A percentile compares a stretch with the other conserved stretches of the same genome.
Conservation (phyloP, 441 rosid species). For the Iberis amara region DNA sequence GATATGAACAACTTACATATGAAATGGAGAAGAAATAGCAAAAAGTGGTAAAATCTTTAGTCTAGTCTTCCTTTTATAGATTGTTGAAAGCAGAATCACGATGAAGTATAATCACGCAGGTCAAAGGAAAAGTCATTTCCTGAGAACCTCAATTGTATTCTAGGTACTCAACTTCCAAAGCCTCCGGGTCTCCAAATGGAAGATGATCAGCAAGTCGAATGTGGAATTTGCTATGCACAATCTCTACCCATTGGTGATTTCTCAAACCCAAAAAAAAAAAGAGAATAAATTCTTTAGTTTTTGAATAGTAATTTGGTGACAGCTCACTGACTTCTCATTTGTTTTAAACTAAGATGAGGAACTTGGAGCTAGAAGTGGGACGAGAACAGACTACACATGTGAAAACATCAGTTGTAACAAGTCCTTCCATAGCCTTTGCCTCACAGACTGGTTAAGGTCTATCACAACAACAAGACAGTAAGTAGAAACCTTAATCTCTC, state of each 20-base stretch:
- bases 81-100: not conserved
- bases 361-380: constrained; percentile 53
- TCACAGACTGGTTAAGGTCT: constrained; percentile 76
- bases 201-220: constrained; percentile 44
- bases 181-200: constrained; percentile 33
- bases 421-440: constrained; percentile 63
- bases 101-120: constrained; percentile 33
- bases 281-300: not conserved
- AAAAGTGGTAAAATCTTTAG: constrained; percentile 39
- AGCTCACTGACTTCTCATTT: constrained; percentile 14
- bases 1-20: constrained; percentile 37
- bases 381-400: constrained; percentile 50
- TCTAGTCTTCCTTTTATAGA: not conserved
- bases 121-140: constrained; percentile 39
- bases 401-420: constrained; percentile 60
- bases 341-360: constrained; percentile 48
- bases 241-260: constrained; percentile 54
- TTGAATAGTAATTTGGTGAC: not conserved
- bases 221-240: constrained; percentile 73
- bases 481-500: constrained; percentile 29
- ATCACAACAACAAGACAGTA: constrained; percentile 79
- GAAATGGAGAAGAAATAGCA: constrained; percentile 52
- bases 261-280: too few species aligned
- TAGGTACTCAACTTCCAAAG: constrained; percentile 47
- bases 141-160: constrained; percentile 50